Conservation (phyloP, 371 early-diverging fungal genomes). For the Mucor circinelloides region DNA sequence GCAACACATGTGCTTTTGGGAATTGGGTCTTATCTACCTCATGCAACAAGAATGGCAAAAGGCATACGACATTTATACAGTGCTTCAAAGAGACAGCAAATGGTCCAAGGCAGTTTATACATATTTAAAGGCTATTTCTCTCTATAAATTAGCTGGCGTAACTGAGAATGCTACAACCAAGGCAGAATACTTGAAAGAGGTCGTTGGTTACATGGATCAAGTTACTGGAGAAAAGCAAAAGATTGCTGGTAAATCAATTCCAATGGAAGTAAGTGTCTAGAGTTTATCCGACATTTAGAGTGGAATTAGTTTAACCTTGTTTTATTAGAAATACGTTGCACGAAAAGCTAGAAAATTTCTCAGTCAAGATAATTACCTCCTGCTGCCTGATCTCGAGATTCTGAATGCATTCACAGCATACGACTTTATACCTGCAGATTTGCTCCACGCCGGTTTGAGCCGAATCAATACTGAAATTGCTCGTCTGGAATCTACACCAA, state of each 20-base stretch:
- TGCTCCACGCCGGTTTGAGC: conserved; percentile 39
- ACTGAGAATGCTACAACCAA: conserved; percentile 9
- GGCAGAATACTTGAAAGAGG: conserved; percentile 20
- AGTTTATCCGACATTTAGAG: background rate
- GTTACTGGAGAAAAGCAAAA: conserved; percentile 64
- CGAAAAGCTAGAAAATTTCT: conserved; percentile 73
- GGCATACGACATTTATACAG: conserved; percentile 56
- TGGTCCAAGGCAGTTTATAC: conserved; percentile 80
- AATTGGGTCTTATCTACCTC: conserved; percentile 55
- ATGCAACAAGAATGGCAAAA: conserved; percentile 56
- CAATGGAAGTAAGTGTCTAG: conserved; percentile 58
- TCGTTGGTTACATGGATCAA: conserved; percentile 49
- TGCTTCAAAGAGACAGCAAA: conserved; percentile 65
- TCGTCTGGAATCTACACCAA: conserved; percentile 16
- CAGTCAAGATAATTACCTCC: conserved; percentile 57
- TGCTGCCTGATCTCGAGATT: conserved; percentile 73
- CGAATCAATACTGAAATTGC: conserved; percentile 52
- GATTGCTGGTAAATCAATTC: conserved; percentile 79
- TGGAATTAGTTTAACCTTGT: background rate
- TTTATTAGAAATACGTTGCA: conserved; percentile 66
- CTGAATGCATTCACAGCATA: conserved; percentile 63
- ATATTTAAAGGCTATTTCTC: conserved; percentile 61
- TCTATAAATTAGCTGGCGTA: conserved; percentile 39
- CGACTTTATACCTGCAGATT: conserved; percentile 56
- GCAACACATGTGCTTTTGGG: conserved; percentile 80